phyloP scores from a whole-genome alignment of 2,329 filamentous ascomycete species.

The Diaporthe longicolla region DNA sequence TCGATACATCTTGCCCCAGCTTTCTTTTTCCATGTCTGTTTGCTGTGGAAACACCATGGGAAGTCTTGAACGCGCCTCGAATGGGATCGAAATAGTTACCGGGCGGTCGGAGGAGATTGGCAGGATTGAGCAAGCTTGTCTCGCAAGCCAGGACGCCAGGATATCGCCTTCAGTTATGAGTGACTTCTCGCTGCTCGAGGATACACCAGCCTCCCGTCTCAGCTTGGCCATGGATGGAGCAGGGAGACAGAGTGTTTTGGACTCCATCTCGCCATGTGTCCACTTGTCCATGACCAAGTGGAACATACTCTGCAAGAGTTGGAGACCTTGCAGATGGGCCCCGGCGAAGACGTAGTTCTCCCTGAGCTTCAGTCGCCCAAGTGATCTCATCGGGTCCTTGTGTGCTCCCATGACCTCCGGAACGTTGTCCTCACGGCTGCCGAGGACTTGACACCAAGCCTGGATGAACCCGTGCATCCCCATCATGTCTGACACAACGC shows the following conservation, averaged over 20 bases:
- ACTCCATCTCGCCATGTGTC: slow-evolving; percentile 20
- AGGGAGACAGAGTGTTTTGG: neutral
- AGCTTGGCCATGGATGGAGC: slow-evolving; percentile 8
- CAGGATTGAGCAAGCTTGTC: slow-evolving; percentile 18
- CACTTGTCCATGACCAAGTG: slow-evolving; percentile 7
- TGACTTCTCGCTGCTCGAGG: neutral
- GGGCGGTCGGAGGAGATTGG: slow-evolving; percentile 17
- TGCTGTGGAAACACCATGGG: slow-evolving; percentile 18
- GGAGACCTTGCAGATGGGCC: slow-evolving; percentile 12
- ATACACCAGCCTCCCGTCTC: neutral
- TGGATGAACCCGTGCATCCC: slow-evolving; percentile 21
- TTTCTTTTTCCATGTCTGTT: neutral
- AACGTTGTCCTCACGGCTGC: slow-evolving; percentile 5
- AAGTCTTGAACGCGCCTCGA: slow-evolving; percentile 5
- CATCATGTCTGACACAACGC: slow-evolving; percentile 18
- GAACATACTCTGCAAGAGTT: slow-evolving; percentile 11
- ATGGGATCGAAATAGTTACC: neutral
- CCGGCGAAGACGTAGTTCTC: slow-evolving; percentile 14
- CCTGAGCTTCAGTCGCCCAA: neutral
- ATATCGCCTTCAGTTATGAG: slow-evolving; percentile 10
- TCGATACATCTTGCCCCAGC: slow-evolving; percentile 16
- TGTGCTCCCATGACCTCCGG: slow-evolving; percentile 1
- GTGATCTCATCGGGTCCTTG: slow-evolving; percentile 16
- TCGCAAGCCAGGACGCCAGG: neutral
- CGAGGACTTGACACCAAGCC: slow-evolving; percentile 17